These are phyloP conservation scores for Protostelium mycophagum DNA, from an alignment of 78 protist genomes.

Conservation along the genomic window DNA sequence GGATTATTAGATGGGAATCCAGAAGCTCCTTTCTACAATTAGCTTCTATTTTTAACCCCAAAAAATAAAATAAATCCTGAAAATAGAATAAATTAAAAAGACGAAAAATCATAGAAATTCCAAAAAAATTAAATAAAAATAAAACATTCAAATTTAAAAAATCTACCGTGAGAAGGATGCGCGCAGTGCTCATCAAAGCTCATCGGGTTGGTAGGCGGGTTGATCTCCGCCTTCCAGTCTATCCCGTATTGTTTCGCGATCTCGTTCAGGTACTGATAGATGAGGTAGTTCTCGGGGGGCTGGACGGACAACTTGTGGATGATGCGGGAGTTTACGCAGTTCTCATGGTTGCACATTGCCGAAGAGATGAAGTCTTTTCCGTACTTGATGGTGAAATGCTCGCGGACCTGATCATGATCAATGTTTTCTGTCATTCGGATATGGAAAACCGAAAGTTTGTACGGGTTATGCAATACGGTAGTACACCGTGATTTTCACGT, in stretches of 20 bases:
- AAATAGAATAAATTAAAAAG: no score
- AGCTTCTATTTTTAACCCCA: no score
- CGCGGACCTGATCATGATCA: slow-evolving; percentile 19
- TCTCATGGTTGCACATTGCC: slow-evolving; percentile 22
- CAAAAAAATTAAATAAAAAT: no score
- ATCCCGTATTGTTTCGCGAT: slow-evolving; percentile 32
- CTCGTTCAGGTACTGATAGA: slow-evolving; percentile 28
- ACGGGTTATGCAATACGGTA: no score
- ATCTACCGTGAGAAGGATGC: no score
- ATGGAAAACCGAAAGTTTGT: neutral
- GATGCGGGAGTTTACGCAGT: slow-evolving; percentile 47
- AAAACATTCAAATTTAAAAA: no score
- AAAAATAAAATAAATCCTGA: no score
- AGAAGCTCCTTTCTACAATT: no score
- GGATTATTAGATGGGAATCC: no score
- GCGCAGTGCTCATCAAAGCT: neutral
- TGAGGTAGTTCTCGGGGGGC: slow-evolving; percentile 38
- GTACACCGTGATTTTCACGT: no score
- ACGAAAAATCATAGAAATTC: no score
- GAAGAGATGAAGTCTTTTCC: slow-evolving; percentile 26
- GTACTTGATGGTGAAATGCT: slow-evolving; percentile 42
- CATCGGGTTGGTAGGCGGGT: neutral
- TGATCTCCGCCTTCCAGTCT: slow-evolving; percentile 16
- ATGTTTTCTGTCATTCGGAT: neutral
- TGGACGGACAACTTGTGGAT: slow-evolving; percentile 23